Evolutionary conservation across 768 basidiomycete species (phyloP).

Genomic region (Termitomyces sp.): DNA sequence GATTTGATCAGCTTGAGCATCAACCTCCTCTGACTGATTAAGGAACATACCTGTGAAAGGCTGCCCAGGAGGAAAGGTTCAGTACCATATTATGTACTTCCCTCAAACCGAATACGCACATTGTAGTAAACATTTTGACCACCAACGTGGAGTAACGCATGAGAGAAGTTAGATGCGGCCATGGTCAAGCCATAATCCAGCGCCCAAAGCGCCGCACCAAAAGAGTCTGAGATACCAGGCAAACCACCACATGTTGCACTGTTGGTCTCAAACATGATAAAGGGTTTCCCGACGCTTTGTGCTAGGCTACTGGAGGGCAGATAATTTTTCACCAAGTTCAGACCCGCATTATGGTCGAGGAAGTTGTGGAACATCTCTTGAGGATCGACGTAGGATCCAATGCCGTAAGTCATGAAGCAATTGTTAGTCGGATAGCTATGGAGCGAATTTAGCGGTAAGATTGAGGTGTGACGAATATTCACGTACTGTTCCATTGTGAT

Average conservation of each 20-base stretch:
- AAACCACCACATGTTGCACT: constrained; percentile 68
- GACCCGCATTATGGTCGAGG: constrained; percentile 54
- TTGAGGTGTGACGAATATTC: not conserved
- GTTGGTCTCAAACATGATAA: constrained; percentile 72
- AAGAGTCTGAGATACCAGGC: constrained; percentile 56
- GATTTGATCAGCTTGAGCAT: not conserved
- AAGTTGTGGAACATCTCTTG: constrained; percentile 48
- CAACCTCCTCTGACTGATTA: not conserved
- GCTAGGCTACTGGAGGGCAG: constrained; percentile 42
- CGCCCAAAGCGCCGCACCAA: constrained; percentile 62
- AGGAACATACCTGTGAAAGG: constrained; percentile 48
- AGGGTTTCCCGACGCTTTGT: constrained; percentile 34
- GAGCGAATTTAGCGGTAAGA: not conserved
- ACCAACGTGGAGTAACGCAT: constrained; percentile 54
- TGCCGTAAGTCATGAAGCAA: constrained; percentile 46
- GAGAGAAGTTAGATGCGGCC: constrained; percentile 53
- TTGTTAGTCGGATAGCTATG: constrained; percentile 53
- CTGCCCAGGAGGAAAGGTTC: constrained; percentile 32
- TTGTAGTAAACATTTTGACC: constrained; percentile 69
- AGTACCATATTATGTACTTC: not conserved
- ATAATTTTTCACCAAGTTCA: constrained; percentile 48
- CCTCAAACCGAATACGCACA: constrained; percentile 32
- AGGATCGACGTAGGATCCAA: constrained; percentile 33
- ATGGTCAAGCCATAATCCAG: constrained; percentile 61
- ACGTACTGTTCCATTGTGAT: constrained; percentile 55